Percentiles rank a stretch among this genome's conserved stretches.
Conservation (phyloP, 1,284 basidiomycete genomes). For the Somion occarium region DNA sequence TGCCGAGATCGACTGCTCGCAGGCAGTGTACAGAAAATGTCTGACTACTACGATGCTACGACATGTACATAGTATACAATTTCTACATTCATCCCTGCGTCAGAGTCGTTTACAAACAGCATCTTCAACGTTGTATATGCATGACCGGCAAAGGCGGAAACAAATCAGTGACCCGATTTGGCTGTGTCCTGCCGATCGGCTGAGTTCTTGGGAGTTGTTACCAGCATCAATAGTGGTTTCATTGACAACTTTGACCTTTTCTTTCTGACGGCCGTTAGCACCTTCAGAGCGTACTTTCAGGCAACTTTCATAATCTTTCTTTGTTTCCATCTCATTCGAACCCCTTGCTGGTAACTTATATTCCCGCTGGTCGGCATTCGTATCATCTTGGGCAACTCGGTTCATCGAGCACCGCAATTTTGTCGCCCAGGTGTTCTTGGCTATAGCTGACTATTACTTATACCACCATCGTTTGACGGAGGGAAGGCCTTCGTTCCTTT, state of each 20-base stretch:
- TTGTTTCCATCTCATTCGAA: neutral
- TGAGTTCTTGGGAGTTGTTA: conserved; percentile 1
- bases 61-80: no score
- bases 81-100: no score
- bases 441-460: neutral
- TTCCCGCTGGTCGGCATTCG: neutral
- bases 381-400: neutral
- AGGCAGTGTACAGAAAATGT: no score
- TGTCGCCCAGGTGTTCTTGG: neutral
- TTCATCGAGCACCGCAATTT: neutral
- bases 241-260: neutral
- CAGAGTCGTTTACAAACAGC: no score
- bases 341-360: neutral
- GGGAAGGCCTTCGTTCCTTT: neutral
- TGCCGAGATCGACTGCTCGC: no score
- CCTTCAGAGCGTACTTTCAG: neutral
- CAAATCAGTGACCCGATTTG: neutral
- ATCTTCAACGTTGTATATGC: no score
- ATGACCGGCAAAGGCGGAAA: no score
- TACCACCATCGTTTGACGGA: neutral
- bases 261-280: neutral
- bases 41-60: no score
- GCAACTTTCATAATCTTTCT: neutral
- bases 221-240: neutral
- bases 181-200: conserved; percentile 1